Percentiles rank a stretch among this genome's conserved stretches.
Conservation (phyloP, 345 rosid genomes). For the Lenwebbia sp. region DNA sequence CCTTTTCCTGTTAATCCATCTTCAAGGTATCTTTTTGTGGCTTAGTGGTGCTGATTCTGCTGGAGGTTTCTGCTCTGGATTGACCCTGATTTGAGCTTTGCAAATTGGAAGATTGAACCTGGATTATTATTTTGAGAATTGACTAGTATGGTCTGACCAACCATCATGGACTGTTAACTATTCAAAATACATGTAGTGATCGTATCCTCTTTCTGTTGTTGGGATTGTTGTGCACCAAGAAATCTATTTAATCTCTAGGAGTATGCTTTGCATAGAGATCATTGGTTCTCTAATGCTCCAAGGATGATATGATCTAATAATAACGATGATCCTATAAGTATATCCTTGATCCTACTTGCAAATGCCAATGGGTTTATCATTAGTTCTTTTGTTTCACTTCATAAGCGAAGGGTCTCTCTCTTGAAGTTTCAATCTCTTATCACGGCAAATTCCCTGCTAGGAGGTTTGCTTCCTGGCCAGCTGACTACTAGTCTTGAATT, state of each 20-base stretch:
- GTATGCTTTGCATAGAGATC: background rate
- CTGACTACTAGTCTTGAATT: background rate
- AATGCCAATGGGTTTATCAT: background rate
- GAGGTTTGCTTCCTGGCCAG: background rate
- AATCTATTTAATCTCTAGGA: background rate
- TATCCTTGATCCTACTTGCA: background rate
- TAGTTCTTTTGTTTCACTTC: background rate
- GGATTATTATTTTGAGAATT: background rate
- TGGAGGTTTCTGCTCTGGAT: background rate
- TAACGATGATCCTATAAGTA: background rate
- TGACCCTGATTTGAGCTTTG: background rate
- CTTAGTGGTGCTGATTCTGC: background rate
- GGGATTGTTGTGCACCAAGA: background rate
- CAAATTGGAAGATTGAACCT: background rate
- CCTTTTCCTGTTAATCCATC: conserved; percentile 5
- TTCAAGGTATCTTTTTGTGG: conserved; percentile 36
- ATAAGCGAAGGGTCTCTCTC: background rate
- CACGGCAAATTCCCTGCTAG: background rate
- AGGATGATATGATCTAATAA: background rate
- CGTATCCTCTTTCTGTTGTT: background rate
- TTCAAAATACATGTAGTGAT: background rate
- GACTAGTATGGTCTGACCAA: background rate
- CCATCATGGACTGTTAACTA: background rate
- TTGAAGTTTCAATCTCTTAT: background rate
- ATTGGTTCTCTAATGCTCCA: background rate